Conservation (phyloP, 108 stramenopile genomes). For the Epithemia pelagica region DNA sequence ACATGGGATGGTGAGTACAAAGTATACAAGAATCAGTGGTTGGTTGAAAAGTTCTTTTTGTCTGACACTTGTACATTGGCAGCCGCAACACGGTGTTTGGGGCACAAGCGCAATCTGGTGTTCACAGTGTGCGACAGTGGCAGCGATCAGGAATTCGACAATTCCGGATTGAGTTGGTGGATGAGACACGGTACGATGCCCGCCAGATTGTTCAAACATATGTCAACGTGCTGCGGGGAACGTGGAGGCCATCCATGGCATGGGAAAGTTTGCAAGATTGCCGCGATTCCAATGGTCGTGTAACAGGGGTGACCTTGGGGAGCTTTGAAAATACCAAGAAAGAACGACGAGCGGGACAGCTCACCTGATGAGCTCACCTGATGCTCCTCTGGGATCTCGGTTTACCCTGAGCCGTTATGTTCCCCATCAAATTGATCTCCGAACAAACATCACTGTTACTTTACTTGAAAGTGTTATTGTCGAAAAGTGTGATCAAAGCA, state of each 20-base stretch:
- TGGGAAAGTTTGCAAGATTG: conserved; percentile 39
- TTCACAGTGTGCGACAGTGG: conserved; percentile 48
- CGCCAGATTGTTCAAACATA: conserved; percentile 41
- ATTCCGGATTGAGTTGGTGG: conserved; percentile 66
- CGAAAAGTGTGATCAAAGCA: no score
- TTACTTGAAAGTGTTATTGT: no score
- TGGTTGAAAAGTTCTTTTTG: no score
- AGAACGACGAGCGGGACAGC: conserved; percentile 48
- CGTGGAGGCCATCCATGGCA: conserved; percentile 19
- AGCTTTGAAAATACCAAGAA: conserved; percentile 31
- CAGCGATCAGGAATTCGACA: conserved; percentile 36
- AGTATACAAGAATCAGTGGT: no score
- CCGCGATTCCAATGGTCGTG: conserved; percentile 51
- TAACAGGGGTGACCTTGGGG: conserved; percentile 40
- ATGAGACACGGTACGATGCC: conserved; percentile 46
- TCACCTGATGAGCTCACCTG: no score
- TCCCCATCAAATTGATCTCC: no score
- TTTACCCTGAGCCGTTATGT: no score
- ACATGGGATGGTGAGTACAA: conserved; percentile 41
- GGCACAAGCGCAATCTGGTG: conserved; percentile 57
- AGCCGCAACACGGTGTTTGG: conserved; percentile 68
- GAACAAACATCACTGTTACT: no score
- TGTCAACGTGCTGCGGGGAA: conserved; percentile 25
- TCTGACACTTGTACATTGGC: no score
- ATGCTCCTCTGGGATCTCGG: no score